Base-by-base conservation (phyloP, 139 green algal species). In the Trebouxia sp. region DNA sequence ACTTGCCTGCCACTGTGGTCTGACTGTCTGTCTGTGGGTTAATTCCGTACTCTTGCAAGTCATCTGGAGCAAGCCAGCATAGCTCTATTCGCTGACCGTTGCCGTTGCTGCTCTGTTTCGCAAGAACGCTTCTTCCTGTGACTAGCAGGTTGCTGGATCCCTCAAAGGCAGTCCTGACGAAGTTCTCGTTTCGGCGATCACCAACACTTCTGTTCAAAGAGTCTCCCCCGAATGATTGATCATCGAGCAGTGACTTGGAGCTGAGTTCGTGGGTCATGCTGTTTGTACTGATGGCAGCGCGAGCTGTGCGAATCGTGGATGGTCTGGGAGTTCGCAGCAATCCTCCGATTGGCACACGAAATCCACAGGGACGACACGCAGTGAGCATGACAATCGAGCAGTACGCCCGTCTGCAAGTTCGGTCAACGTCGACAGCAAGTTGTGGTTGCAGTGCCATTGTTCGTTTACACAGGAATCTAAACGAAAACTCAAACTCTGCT, bases 141-240 rank as follows among this genome's bases (percentile, higher is more conserved):
- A 77, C 66, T 41, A 78, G 22, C 45, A 78, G 11, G 43, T 62
- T 53, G 2, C 26, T 24, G 22, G 78, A 41, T 35, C 39, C 22
- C 38, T 39, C 42, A 38, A 83, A 51, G 12, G 65, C 12, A 24
- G 0, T 41, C 1, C 32, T 47, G 14, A 83, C 24, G 51, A 83
- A 83, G 15, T 51, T 37, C 32, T 32, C 24, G 17, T 78, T 35
- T 28, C 65, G 30, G 4, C 65, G 22, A 11, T 78, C 65, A 3
- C 39, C 51, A 37, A 69, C 51, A 53, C 78, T 83, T 78, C 78
- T 41, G 28, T 83, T 69, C 6, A 83, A 45, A 26, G 53, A 53
- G 39, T 83, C 75, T 30, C 55, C 51, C 28, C 62, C 78, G 10
- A 83, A 83, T 42, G 65, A 45, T 41, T 83, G 78, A 35, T 51